Evolutionary conservation across 2,329 filamentous ascomycete species (phyloP).

Genomic region (Colletotrichum sp.): DNA sequence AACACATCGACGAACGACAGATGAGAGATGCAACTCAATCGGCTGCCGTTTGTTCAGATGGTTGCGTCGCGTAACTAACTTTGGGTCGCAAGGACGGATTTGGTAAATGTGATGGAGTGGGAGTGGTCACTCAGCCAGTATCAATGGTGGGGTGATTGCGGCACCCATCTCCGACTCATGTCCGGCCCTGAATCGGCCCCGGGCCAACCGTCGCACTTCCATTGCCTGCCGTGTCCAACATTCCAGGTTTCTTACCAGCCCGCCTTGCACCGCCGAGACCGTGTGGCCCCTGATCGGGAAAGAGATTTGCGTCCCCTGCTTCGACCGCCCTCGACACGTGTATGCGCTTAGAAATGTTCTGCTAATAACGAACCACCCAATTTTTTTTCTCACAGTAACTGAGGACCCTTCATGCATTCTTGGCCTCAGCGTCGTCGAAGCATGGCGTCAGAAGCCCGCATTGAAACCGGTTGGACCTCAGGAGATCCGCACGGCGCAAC

Average conservation of each 20-base stretch:
- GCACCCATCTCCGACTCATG: conserved; percentile 9
- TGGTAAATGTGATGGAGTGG: not conserved
- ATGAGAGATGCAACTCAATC: not conserved
- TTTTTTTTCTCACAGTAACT: not conserved
- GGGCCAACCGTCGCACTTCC: not conserved
- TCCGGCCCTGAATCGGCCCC: conserved; percentile 1
- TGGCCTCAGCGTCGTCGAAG: not conserved
- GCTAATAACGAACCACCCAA: not conserved
- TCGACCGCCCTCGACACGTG: not conserved
- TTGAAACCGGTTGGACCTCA: not conserved
- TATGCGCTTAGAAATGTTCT: not conserved
- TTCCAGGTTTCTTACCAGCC: conserved; percentile 8
- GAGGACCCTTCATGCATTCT: not conserved
- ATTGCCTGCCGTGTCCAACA: conserved; percentile 1
- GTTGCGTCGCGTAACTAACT: not conserved
- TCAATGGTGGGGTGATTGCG: not conserved
- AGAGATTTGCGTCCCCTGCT: conserved; percentile 2
- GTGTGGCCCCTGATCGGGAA: not conserved
- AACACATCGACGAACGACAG: not conserved
- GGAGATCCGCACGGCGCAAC: not conserved
- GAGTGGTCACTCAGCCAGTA: not conserved
- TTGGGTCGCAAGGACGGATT: not conserved
- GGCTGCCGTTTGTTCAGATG: not conserved
- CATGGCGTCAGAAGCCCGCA: not conserved
- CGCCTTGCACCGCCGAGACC: conserved; percentile 7